Percentiles rank a stretch among this genome's conserved stretches.
Conservation (phyloP, 2,329 filamentous ascomycete species). For the Colletotrichum sansevieriae region DNA sequence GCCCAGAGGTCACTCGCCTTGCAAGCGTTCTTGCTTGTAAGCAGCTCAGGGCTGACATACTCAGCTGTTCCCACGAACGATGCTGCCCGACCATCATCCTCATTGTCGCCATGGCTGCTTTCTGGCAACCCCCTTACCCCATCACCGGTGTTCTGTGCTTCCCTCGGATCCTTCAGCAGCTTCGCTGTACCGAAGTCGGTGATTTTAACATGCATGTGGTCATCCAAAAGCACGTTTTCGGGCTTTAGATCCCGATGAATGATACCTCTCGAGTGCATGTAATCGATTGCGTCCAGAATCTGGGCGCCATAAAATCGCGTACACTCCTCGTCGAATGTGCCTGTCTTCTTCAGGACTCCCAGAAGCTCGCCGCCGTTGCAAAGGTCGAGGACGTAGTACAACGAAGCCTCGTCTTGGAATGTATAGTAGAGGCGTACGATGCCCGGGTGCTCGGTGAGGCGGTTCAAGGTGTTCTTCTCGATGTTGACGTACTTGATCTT, state of each 20-base stretch:
- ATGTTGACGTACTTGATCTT: constrained; percentile 99
- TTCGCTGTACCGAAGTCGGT: constrained; percentile 99
- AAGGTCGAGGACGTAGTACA: constrained; percentile 97
- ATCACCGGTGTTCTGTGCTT: constrained; percentile 58
- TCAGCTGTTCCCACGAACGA: constrained; percentile 98
- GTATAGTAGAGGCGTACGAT: constrained; percentile 98
- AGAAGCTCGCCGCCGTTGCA: constrained; percentile 93
- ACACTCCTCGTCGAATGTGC: constrained; percentile 95
- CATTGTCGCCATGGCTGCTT: constrained; percentile 52
- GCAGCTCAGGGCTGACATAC: constrained; percentile 96
- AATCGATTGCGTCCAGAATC: constrained; percentile 95
- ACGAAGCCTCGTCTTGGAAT: constrained; percentile 94
- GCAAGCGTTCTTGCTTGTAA: constrained; percentile 96
- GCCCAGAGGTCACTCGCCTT: constrained; percentile 99
- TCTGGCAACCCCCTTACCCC: constrained; percentile 54
- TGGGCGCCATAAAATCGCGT: constrained; percentile 94
- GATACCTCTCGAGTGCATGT: constrained; percentile 96
- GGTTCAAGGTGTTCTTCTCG: constrained; percentile 97
- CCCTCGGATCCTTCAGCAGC: constrained; percentile 75
- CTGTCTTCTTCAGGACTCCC: constrained; percentile 92
- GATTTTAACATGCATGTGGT: constrained; percentile 98
- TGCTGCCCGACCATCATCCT: constrained; percentile 81
- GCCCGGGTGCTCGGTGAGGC: constrained; percentile 94
- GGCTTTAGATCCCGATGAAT: constrained; percentile 98
- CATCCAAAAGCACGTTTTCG: constrained; percentile 94